These are phyloP conservation scores for Ogataea pilisensis DNA, from an alignment of 805 yeast species.

Conservation along the genomic window DNA sequence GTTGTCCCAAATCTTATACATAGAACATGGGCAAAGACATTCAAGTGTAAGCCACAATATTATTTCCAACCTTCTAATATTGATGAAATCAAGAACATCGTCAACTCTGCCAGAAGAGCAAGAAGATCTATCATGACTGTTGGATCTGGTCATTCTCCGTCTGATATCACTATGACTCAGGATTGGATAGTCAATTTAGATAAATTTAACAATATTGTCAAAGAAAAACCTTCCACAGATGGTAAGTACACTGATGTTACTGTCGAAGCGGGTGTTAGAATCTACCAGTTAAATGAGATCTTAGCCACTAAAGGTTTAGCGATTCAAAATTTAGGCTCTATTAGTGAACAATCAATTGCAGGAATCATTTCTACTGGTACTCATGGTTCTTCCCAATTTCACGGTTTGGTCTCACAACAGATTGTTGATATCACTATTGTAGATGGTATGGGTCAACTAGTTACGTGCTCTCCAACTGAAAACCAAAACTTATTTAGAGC, in stretches of 20 bases:
- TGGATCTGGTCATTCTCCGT: conserved; percentile 95
- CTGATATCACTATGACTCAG: conserved; percentile 79
- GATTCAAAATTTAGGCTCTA: conserved; percentile 88
- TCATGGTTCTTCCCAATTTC: conserved; percentile 92
- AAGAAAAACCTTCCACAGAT: conserved; percentile 43
- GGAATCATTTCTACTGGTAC: conserved; percentile 98
- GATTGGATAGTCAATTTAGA: conserved; percentile 91
- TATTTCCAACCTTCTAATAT: conserved; percentile 72
- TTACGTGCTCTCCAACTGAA: conserved; percentile 62
- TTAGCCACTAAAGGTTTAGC: conserved; percentile 67
- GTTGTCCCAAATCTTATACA: conserved; percentile 45
- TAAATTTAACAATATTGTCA: conserved; percentile 51
- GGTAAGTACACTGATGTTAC: conserved; percentile 80
- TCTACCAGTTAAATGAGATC: conserved; percentile 66
- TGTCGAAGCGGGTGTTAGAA: conserved; percentile 89
- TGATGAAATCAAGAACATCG: conserved; percentile 66
- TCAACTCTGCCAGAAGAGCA: conserved; percentile 55
- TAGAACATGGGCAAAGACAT: conserved; percentile 90
- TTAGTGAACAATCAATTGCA: conserved; percentile 88
- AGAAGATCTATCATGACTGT: conserved; percentile 73
- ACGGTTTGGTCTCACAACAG: conserved; percentile 86
- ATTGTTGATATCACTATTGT: conserved; percentile 73
- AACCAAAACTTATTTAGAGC: conserved; percentile 71
- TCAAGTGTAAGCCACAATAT: conserved; percentile 67
- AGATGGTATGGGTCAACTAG: conserved; percentile 68